Base-by-base conservation (phyloP, 1,284 basidiomycete species). In the Marasmius tenuissimus region DNA sequence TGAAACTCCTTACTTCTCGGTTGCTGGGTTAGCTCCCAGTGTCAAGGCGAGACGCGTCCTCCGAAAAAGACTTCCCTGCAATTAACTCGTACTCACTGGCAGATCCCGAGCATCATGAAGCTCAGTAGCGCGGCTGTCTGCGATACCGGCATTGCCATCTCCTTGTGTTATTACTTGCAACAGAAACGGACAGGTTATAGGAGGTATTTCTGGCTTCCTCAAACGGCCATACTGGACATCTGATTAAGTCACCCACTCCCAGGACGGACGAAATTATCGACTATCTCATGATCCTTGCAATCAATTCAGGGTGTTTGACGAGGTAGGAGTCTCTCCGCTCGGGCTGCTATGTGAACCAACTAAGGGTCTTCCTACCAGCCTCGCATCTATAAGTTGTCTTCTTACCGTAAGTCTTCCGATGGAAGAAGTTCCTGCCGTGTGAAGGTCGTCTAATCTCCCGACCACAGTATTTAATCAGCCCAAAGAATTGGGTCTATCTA, bases 261-360 rank as follows among this genome's bases (percentile, higher is more conserved):
- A 75, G 72, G 59, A 72, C 69, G 20, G 73, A 75, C 51, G 68
- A 72, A 59, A 70, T 72, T n/a, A 73, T 75, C 54, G 70, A 75
- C 59, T 68, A 71, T 47, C 55, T 75, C 52, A 73, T 75, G 57
- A 53, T 73, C 33, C 71, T 71, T 57, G 67, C 72, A 34, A 71
- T 75, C 22, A 73, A 75, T 48, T 72, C 72, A 42, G 73, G 73
- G 9, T 54, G 73, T 6, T 58, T 73, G 14, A 71, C 71, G 50
- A 72, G 72, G 73, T 71, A 64, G 14, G 59, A 6, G 1, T 20
- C 16, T 38, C 11, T 35, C 35, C 20, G 16, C 16, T 27, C n/a
- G 18, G 16, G 14, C 3, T n/a, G n/a, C 3, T 39, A 37, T 45
- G 42, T 37, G 20, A 10, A 35, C 34, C 12, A 4, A 18, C 14